Percentiles rank a stretch among this genome's conserved stretches.
phyloP scores from a whole-genome alignment of 2,329 filamentous ascomycete genomes.

The Zarea fungicola region DNA sequence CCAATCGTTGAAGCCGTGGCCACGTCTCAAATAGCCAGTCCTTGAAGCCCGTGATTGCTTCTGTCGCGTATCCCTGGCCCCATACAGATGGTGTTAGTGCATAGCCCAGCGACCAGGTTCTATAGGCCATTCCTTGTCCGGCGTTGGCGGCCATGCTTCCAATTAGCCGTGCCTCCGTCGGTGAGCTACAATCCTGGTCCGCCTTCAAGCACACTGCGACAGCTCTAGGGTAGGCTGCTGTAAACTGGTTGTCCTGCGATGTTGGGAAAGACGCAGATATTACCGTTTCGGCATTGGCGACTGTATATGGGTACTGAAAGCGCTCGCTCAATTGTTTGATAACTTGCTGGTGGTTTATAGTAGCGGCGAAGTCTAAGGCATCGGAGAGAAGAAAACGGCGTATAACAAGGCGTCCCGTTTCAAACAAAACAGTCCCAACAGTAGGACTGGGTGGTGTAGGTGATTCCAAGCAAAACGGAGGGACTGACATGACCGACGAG shows the following conservation, averaged over 20 bases:
- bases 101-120: conserved; percentile 38
- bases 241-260: conserved; percentile 7
- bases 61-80: conserved; percentile 35
- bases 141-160: conserved; percentile 33
- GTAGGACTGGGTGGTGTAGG: background rate
- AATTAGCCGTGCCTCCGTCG: conserved; percentile 15
- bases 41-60: conserved; percentile 26
- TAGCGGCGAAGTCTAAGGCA: background rate
- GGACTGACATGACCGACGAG: background rate
- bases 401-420: background rate
- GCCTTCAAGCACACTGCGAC: conserved; percentile 9
- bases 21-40: conserved; percentile 35
- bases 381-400: background rate
- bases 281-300: conserved; percentile 25
- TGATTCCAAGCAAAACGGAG: conserved; percentile 10
- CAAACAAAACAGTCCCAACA: conserved; percentile 1
- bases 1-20: conserved; percentile 30
- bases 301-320: conserved; percentile 21
- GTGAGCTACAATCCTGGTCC: conserved; percentile 22
- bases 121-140: conserved; percentile 26
- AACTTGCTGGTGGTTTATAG: background rate
- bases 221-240: conserved; percentile 2
- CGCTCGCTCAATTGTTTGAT: background rate
- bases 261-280: conserved; percentile 17
- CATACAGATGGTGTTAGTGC: conserved; percentile 32